These are phyloP conservation scores for Cotoneaster glaucophyllus DNA, from an alignment of 306 rosid species.

Conservation along the genomic window DNA sequence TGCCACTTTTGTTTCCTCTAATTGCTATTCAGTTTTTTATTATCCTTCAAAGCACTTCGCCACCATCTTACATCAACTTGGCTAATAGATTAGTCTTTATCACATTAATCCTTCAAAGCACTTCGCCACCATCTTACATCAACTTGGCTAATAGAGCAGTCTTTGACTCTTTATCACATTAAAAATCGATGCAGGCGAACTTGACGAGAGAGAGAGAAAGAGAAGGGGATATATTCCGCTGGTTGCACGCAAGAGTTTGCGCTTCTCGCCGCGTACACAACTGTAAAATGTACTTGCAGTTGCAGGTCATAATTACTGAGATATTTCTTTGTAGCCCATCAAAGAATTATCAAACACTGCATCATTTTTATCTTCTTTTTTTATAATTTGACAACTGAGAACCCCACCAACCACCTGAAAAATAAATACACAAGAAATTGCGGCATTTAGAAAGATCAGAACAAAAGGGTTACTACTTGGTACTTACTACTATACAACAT, in stretches of 20 bases:
- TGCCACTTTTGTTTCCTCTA: slow-evolving; percentile 21
- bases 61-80: slow-evolving; percentile 3
- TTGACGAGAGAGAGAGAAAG: neutral
- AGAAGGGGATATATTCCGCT: neutral
- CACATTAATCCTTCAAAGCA: neutral
- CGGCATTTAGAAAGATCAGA: neutral
- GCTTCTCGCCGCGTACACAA: slow-evolving; percentile 57
- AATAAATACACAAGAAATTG: neutral
- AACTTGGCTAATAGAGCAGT: neutral
- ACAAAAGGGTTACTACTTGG: neutral
- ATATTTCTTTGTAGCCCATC: slow-evolving; percentile 11
- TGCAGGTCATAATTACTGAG: slow-evolving; percentile 30
- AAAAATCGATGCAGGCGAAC: neutral
- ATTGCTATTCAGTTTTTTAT: slow-evolving; percentile 18
- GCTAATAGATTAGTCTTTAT: neutral
- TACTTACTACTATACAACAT: neutral
- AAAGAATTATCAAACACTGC: slow-evolving; percentile 23
- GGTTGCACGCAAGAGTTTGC: neutral
- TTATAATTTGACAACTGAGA: neutral
- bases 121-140: slow-evolving; percentile 1
- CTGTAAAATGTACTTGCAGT: slow-evolving; percentile 17
- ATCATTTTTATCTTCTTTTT: slow-evolving; percentile 15
- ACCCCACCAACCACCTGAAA: slow-evolving; percentile 16
- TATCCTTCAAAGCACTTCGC: neutral
- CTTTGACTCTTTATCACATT: neutral